Conservation (phyloP, 1,139 yeast genomes). For the Taiozyma sp. region DNA sequence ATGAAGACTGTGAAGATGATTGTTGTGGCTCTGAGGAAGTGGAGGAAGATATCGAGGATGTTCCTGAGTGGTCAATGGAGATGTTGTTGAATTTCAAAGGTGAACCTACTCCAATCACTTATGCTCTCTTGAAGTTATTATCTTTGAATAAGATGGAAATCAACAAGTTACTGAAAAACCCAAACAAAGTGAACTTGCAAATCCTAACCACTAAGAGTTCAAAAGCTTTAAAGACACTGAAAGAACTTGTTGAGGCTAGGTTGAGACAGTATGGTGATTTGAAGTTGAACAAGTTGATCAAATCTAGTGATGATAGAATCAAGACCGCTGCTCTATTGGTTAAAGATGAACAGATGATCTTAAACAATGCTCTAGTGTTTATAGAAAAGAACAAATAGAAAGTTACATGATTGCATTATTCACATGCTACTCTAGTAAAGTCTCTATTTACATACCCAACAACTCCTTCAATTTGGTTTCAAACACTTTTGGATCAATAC, state of each 20-base stretch:
- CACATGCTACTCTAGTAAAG: neutral
- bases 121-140: slow-evolving; percentile 32
- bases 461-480: slow-evolving; percentile 36
- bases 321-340: slow-evolving; percentile 15
- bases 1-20: slow-evolving; percentile 18
- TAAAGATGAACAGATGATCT: slow-evolving; percentile 12
- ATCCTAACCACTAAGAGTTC: slow-evolving; percentile 13
- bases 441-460: slow-evolving; percentile 11
- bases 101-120: slow-evolving; percentile 34
- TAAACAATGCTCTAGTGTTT: slow-evolving; percentile 8
- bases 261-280: slow-evolving; percentile 8
- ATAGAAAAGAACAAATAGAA: slow-evolving; percentile 9
- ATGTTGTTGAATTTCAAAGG: slow-evolving; percentile 33
- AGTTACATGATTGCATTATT: neutral
- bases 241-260: slow-evolving; percentile 14
- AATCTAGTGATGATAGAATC: slow-evolving; percentile 13
- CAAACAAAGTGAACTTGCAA: slow-evolving; percentile 13
- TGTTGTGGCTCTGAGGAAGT: slow-evolving; percentile 19
- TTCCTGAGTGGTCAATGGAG: slow-evolving; percentile 35
- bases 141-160: slow-evolving; percentile 23
- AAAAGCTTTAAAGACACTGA: slow-evolving; percentile 15
- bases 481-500: slow-evolving; percentile 46
- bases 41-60: slow-evolving; percentile 20
- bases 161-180: slow-evolving; percentile 18
- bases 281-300: slow-evolving; percentile 8